Percentiles rank a stretch among this genome's conserved stretches.
These are phyloP conservation scores for Lactarius sp. DNA, from an alignment of 768 basidiomycete genomes.

Conservation along the genomic window DNA sequence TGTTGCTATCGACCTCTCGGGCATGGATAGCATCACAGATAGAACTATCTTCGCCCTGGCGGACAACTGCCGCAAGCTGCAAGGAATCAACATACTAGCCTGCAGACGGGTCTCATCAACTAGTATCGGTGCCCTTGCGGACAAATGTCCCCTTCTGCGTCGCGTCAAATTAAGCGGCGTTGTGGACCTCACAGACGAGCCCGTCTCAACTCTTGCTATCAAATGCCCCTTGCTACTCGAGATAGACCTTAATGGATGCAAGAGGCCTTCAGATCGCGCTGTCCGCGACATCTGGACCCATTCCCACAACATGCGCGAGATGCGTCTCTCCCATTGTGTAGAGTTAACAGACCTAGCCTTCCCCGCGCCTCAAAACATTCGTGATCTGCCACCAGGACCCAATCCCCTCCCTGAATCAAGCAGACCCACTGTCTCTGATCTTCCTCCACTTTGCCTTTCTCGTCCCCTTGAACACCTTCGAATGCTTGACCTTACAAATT, in stretches of 20 bases:
- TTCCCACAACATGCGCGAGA: slow-evolving; percentile 81
- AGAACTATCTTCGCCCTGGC: slow-evolving; percentile 68
- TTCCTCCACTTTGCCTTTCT: slow-evolving; percentile 63
- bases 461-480: slow-evolving; percentile 78
- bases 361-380: slow-evolving; percentile 57
- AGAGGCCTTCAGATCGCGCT: slow-evolving; percentile 68
- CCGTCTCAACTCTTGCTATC: slow-evolving; percentile 71
- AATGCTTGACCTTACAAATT: slow-evolving; percentile 88
- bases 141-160: slow-evolving; percentile 68
- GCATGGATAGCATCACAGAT: slow-evolving; percentile 65
- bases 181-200: slow-evolving; percentile 64
- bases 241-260: slow-evolving; percentile 87
- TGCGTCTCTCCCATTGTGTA: slow-evolving; percentile 76
- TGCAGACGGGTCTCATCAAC: slow-evolving; percentile 77
- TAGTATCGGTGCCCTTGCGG: slow-evolving; percentile 72
- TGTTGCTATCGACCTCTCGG: slow-evolving; percentile 80
- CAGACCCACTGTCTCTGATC: slow-evolving; percentile 35
- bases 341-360: slow-evolving; percentile 84
- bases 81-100: slow-evolving; percentile 86
- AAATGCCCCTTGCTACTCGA: slow-evolving; percentile 85
- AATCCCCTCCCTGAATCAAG: slow-evolving; percentile 37
- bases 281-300: slow-evolving; percentile 81
- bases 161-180: slow-evolving; percentile 87
- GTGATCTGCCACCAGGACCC: slow-evolving; percentile 38
- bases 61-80: slow-evolving; percentile 62